Percentiles rank a stretch among this genome's conserved stretches.
phyloP scores from a whole-genome alignment of 2,329 filamentous ascomycete genomes.

The Diaporthe sp. region DNA sequence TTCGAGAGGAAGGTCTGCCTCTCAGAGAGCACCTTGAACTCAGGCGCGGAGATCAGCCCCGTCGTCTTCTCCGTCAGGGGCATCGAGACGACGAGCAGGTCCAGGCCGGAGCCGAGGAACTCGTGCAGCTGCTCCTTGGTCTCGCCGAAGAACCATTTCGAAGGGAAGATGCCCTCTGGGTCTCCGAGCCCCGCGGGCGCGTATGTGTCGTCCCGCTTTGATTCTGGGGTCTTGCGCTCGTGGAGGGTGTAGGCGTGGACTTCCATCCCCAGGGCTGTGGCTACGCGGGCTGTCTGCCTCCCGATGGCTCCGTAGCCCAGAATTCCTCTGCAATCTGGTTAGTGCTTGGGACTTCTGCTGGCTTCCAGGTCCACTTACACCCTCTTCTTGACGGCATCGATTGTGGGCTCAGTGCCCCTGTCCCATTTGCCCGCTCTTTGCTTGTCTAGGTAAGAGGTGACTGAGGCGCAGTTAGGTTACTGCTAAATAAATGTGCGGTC shows the following conservation, averaged over 20 bases:
- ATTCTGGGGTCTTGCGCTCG: constrained; percentile 76
- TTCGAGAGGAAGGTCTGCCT: constrained; percentile 76
- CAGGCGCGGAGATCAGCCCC: constrained; percentile 64
- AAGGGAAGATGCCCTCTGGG: constrained; percentile 62
- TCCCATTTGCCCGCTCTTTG: constrained; percentile 62
- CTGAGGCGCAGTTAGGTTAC: constrained; percentile 49
- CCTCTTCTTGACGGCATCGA: constrained; percentile 63
- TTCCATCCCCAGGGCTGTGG: constrained; percentile 76
- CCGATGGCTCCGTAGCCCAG: constrained; percentile 70
- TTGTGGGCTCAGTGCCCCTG: constrained; percentile 48
- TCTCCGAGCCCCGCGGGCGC: constrained; percentile 76
- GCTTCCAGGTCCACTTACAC: constrained; percentile 57
- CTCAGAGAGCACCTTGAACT: constrained; percentile 62
- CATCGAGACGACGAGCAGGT: constrained; percentile 66
- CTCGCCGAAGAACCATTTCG: constrained; percentile 65
- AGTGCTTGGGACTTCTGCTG: neutral
- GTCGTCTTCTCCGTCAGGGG: constrained; percentile 65
- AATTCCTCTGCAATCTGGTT: constrained; percentile 56
- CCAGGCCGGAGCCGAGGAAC: constrained; percentile 65
- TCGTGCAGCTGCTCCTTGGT: constrained; percentile 60
- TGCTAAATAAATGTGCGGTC: neutral
- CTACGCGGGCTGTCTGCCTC: constrained; percentile 68
- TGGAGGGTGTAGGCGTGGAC: constrained; percentile 83
- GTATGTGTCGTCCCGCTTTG: constrained; percentile 74
- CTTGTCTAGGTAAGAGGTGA: constrained; percentile 60